Evolutionary conservation across 306 rosid genomes (phyloP).

Genomic region (Castanospermum australe): DNA sequence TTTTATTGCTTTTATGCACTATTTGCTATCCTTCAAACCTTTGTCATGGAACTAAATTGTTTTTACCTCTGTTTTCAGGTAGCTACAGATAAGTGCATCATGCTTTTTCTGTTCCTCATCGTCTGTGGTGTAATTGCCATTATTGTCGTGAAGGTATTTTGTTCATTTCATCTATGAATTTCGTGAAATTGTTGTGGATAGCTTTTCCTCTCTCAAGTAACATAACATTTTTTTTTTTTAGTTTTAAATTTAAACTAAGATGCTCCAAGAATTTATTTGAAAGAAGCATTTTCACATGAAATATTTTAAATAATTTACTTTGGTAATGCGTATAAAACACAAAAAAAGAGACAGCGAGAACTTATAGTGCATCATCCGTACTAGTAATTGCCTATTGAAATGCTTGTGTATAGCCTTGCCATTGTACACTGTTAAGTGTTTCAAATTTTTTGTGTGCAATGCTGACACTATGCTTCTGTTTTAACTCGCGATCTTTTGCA

Average conservation of each 20-base stretch:
- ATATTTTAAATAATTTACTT: not conserved
- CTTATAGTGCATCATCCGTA: not conserved
- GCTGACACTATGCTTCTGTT: not conserved
- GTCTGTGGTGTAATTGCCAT: slow-evolving; percentile 95
- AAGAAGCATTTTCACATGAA: not conserved
- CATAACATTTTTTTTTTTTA: not conserved
- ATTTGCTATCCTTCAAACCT: not conserved
- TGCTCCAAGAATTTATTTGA: not conserved
- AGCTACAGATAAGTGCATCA: slow-evolving; percentile 99
- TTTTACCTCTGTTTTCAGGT: slow-evolving; percentile 53
- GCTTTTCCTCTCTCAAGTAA: not conserved
- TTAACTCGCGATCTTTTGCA: slow-evolving; percentile 33
- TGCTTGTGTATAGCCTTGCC: not conserved
- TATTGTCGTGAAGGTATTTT: slow-evolving; percentile 87
- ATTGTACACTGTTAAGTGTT: not conserved
- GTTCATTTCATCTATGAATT: slow-evolving; percentile 16
- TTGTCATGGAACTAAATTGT: slow-evolving; percentile 17
- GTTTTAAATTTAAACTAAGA: not conserved
- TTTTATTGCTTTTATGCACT: not conserved
- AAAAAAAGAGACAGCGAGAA: not conserved
- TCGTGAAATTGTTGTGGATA: not conserved
- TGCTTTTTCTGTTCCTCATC: slow-evolving; percentile 85
- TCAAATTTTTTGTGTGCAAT: not conserved
- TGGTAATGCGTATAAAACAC: not conserved
- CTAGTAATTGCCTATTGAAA: slow-evolving; percentile 8